Percentiles rank a stretch among this genome's conserved stretches.
Conservation (phyloP, 139 green algal genomes). For the Haematococcus lacustris region DNA sequence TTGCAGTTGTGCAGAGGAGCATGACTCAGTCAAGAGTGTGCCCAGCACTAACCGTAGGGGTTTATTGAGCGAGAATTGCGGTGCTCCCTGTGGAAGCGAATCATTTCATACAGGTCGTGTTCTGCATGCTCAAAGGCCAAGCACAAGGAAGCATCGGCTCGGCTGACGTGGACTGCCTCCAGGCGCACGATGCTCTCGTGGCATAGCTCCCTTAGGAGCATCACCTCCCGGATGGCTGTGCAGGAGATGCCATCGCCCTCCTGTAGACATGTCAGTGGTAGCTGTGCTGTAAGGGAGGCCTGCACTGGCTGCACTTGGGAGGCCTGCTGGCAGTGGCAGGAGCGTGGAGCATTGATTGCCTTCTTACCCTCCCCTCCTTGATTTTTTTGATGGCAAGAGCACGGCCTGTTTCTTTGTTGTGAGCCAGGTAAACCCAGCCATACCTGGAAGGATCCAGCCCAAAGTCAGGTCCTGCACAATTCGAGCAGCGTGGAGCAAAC, state of each 20-base stretch:
- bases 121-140: conserved; percentile 73
- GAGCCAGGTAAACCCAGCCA: conserved; percentile 47
- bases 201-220: conserved; percentile 60
- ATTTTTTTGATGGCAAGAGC: conserved; percentile 64
- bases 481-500: not conserved
- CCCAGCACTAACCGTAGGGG: conserved; percentile 9
- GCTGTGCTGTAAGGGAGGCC: not conserved
- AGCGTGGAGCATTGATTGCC: not conserved
- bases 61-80: not conserved
- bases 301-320: not conserved
- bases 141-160: conserved; percentile 44
- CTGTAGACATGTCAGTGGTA: conserved; percentile 11
- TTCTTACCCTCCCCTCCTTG: conserved; percentile 45
- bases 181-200: conserved; percentile 68
- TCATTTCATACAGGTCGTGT: conserved; percentile 74
- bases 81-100: conserved; percentile 46
- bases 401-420: conserved; percentile 28
- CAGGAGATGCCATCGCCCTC: conserved; percentile 60
- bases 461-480: not conserved
- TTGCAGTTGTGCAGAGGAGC: no score
- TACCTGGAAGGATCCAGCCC: conserved; percentile 20
- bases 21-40: no score
- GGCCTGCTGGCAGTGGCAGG: not conserved
- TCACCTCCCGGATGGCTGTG: conserved; percentile 68
- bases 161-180: conserved; percentile 46